Evolutionary conservation across 169 alveolate species (phyloP), one percentile per base, ranked within the genome.

Genomic region (Babesia sp.): DNA sequence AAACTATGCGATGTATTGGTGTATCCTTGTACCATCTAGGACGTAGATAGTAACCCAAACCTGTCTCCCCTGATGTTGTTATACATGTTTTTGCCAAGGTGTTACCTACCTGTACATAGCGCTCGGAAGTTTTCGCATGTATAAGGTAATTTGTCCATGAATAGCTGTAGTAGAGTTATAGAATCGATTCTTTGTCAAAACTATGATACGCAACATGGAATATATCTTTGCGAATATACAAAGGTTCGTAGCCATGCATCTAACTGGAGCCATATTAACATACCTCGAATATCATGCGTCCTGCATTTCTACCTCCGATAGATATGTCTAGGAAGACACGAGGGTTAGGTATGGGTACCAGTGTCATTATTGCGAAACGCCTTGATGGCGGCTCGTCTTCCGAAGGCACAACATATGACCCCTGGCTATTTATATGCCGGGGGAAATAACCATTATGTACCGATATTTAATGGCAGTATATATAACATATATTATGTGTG

Each of bases 51-150:
- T 91, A 92, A 29, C 96, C 93, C 66, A 91, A 83, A 2, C 93
- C 93, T 26, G 93, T 86, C 66, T 90, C 94, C 36, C 95, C 94
- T 61, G 59, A 63, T 63, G 1, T 45, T n/a, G 0, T 14, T 1
- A 45, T 37, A 50, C 41, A 14, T 2, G 34, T 28, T 26, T 5
- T 20, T 41, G 41, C 18, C n/a, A n/a, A n/a, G n/a, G 37, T 48
- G 14, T 3, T 42, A 41, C 34, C 12, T 58, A 81, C 95, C 96
- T 34, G 98, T 95, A 71, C 97, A 94, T 37, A 95, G 93, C 57
- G 95, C 90, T 56, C 95, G 90, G 71, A 95, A 95, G 81, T 95
- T 95, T 71, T 91, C 96, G 59, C 91, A 73, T 9, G 96, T 92
- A 78, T 83, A 72, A 11, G 98, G 98, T 31, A 87, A 71, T 53